Evolutionary conservation across 805 yeast genomes (phyloP).

Genomic region (Brettanomyces bruxellensis): DNA sequence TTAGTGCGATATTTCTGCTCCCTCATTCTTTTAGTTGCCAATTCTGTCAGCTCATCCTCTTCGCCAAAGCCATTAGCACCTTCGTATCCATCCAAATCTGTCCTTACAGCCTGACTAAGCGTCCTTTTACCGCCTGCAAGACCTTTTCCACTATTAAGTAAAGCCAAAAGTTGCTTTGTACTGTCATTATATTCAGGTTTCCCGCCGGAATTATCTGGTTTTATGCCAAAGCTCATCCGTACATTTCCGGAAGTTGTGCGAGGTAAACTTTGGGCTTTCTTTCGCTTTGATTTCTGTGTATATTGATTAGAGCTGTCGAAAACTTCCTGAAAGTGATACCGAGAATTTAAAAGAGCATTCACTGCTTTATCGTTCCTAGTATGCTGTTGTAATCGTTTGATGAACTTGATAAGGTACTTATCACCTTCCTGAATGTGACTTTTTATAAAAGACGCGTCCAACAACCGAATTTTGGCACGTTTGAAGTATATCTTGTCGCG

Average conservation of each 20-base stretch:
- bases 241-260: background rate
- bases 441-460: conserved; percentile 7
- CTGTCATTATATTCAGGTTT: background rate
- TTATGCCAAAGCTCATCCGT: background rate
- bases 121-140: background rate
- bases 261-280: background rate
- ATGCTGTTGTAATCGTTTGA: conserved; percentile 8
- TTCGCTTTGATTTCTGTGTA: background rate
- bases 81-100: background rate
- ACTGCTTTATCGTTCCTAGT: background rate
- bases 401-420: conserved; percentile 9
- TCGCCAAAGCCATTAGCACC: no score
- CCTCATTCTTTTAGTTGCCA: background rate
- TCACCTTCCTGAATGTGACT: conserved; percentile 5
- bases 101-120: background rate
- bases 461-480: conserved; percentile 4
- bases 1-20: background rate
- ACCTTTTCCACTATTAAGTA: background rate
- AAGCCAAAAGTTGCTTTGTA: background rate
- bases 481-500: conserved; percentile 14
- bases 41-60: no score
- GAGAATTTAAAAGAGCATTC: background rate
- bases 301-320: background rate
- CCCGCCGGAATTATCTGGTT: background rate
- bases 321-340: background rate